Conservation (phyloP, 768 basidiomycete species). For the Suillus subluteus region DNA sequence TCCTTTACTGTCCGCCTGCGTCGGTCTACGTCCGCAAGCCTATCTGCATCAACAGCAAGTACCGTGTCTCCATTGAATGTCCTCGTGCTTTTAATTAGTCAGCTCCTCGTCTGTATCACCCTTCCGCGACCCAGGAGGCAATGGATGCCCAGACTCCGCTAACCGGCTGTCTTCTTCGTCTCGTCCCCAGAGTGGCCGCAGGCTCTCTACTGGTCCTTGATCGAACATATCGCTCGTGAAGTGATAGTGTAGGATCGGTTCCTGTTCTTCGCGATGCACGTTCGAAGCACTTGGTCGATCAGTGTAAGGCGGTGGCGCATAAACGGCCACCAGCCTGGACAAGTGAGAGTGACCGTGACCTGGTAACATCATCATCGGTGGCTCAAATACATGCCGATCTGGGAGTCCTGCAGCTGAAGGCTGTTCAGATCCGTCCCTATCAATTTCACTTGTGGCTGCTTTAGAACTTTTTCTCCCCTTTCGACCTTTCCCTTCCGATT, state of each 20-base stretch:
- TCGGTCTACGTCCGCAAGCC: background rate
- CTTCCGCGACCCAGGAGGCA: background rate
- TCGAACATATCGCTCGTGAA: slow-evolving; percentile 4
- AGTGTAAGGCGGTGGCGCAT: slow-evolving; percentile 9
- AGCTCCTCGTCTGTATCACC: slow-evolving; percentile 5
- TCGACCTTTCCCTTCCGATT: slow-evolving; percentile 32
- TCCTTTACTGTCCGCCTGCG: background rate
- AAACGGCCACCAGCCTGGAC: slow-evolving; percentile 3
- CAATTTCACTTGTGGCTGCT: slow-evolving; percentile 11
- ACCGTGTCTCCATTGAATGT: too few relatives aligned
- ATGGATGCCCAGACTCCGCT: background rate
- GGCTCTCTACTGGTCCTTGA: background rate
- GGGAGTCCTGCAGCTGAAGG: slow-evolving; percentile 1
- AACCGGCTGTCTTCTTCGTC: background rate
- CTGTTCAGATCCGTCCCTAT: slow-evolving; percentile 7
- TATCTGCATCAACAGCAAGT: too few relatives aligned
- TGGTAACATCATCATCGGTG: slow-evolving; percentile 9
- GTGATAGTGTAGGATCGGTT: slow-evolving; percentile 1
- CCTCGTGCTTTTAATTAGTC: background rate
- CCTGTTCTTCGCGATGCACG: background rate
- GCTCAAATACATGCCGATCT: slow-evolving; percentile 9
- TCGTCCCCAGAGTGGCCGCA: background rate
- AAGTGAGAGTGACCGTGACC: slow-evolving; percentile 5
- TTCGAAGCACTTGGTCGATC: slow-evolving; percentile 12
- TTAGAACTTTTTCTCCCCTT: slow-evolving; percentile 21